phyloP scores from a whole-genome alignment of 345 rosid genomes.

The Camelina hispida region DNA sequence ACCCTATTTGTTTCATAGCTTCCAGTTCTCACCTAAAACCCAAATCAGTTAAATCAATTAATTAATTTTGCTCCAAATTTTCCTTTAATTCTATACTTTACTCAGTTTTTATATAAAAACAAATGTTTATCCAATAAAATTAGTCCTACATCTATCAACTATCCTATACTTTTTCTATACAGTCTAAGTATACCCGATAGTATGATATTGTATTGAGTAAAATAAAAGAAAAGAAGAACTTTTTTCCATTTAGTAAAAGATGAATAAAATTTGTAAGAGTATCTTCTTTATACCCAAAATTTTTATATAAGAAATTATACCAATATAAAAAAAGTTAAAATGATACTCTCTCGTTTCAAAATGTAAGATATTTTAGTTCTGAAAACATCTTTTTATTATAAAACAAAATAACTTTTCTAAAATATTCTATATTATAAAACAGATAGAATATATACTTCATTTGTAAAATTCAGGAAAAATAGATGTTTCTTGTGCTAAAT shows the following conservation, averaged over 20 bases:
- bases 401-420: no score
- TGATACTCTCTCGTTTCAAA: no score
- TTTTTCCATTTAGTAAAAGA: no score
- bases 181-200: no score
- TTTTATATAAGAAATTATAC: no score
- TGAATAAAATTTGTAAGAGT: background rate
- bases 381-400: no score
- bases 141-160: background rate
- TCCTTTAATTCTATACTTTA: background rate
- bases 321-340: background rate
- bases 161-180: background rate
- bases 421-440: no score
- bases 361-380: no score
- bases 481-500: background rate
- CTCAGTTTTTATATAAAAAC: background rate
- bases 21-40: constrained; percentile 26
- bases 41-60: constrained; percentile 28
- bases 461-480: background rate
- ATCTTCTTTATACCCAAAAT: background rate
- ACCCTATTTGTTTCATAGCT: constrained; percentile 34
- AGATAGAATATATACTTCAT: background rate
- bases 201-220: no score
- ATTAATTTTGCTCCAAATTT: background rate
- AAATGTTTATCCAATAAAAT: background rate
- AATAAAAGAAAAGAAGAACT: no score